These are phyloP conservation scores for Globisporangium cederbergense DNA, from an alignment of 352 stramenopile genomes.

Conservation along the genomic window DNA sequence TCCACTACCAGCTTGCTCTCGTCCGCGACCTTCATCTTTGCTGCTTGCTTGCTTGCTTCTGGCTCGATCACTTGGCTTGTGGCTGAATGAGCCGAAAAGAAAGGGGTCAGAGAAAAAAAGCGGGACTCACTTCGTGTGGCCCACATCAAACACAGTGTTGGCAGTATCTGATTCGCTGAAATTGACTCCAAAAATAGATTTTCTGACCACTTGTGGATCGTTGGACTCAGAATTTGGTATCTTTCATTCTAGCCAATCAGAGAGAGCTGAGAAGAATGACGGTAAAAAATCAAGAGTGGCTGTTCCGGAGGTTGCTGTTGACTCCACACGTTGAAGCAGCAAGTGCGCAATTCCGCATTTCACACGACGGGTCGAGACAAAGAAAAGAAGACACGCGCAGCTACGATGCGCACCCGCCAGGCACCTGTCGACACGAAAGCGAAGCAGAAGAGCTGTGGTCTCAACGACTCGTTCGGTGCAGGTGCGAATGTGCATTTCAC, in stretches of 20 bases:
- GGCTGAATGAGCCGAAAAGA: conserved; percentile 8
- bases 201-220: conserved; percentile 11
- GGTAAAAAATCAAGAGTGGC: background rate
- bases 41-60: conserved; percentile 15
- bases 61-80: background rate
- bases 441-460: conserved; percentile 27
- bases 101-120: background rate
- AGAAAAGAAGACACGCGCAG: background rate
- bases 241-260: conserved; percentile 8
- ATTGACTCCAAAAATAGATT: conserved; percentile 29
- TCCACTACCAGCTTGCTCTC: conserved; percentile 66
- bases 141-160: conserved; percentile 7
- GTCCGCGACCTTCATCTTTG: conserved; percentile 59
- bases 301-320: background rate
- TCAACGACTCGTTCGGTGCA: conserved; percentile 29
- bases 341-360: conserved; percentile 12
- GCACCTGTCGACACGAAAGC: background rate
- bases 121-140: too few relatives aligned
- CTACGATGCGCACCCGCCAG: background rate
- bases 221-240: conserved; percentile 9
- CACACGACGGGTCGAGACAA: background rate
- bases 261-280: background rate
- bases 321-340: background rate
- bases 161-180: conserved; percentile 36
- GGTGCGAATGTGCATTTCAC: conserved; percentile 16